Evolutionary conservation across 495 filamentous ascomycete species (phyloP), one percentile per base, ranked within the genome.

Genomic region (Penicillium tannophilum): DNA sequence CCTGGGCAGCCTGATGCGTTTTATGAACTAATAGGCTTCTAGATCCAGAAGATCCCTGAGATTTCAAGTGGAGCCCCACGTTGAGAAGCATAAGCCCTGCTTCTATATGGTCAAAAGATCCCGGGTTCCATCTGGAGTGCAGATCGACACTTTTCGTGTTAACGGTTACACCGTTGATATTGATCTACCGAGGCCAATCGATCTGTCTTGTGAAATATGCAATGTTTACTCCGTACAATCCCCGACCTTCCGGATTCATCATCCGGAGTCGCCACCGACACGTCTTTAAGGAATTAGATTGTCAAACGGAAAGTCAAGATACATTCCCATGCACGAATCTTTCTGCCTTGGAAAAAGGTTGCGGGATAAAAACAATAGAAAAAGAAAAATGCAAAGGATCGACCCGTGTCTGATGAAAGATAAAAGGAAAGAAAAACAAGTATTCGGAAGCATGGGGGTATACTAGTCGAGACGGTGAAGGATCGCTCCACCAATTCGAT

Each of bases 51-150:
- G 67, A 69, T 69, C 64, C 48, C 39, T 52, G 57, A 60, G 59
- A 57, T 66, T 66, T 56, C 33, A 39, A 49, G 62, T 69, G 67
- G 64, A 59, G 59, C 52, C 41, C 64, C 64, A 67, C 64, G 64
- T 67, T 69, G 58, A 56, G 51, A 24, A 64, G 58, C 46, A 59
- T 23, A 61, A 55, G 43, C 50, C 56, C 28, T 28, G 28, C 28
- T 28, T 28, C 28, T 28, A 4, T 28, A 28, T 28, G 28, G 28
- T 3, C 28, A n/a, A 14, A 9, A 19, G 9, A 35, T 50, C 26
- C 26, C 47, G 6, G 26, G 45, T 45, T 17, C 8, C 42, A 9
- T 54, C 52, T 19, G 35, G 23, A 36, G 26, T 46, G 50, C 41
- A 44, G 51, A 52, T 62, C 36, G 33, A 57, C 55, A 33, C 1